These are phyloP conservation scores for Chaetomium tenue DNA, from an alignment of 495 filamentous ascomycete species.

Conservation along the genomic window DNA sequence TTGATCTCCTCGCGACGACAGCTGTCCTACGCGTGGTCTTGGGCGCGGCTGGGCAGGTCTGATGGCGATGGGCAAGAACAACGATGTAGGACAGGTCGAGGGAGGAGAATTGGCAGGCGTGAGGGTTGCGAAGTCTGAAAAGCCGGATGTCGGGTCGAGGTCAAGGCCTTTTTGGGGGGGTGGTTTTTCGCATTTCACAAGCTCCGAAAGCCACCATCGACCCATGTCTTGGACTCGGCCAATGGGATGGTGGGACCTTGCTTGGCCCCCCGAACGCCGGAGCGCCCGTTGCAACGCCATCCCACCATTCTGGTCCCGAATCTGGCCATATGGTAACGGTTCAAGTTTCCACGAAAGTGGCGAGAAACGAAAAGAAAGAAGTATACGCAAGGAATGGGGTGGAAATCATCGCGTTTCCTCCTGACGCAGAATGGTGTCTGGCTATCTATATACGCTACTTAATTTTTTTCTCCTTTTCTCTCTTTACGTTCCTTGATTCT, in stretches of 20 bases:
- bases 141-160: conserved; percentile 15
- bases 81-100: conserved; percentile 36
- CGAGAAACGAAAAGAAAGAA: background rate
- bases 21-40: conserved; percentile 25
- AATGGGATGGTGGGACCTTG: conserved; percentile 4
- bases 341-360: background rate
- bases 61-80: conserved; percentile 8
- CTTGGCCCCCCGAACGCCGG: conserved; percentile 21
- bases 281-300: conserved; percentile 22
- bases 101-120: conserved; percentile 30
- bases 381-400: too few species aligned
- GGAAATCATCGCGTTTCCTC: background rate
- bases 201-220: conserved; percentile 19
- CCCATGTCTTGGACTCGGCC: background rate
- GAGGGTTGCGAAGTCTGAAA: conserved; percentile 8
- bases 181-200: conserved; percentile 25
- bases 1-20: conserved; percentile 35
- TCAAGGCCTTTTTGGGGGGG: conserved; percentile 9
- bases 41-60: conserved; percentile 4
- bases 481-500: too few species aligned
- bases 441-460: too few species aligned
- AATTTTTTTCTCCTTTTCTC: background rate
- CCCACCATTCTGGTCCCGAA: background rate
- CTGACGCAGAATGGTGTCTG: background rate
- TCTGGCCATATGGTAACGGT: background rate